Evolutionary conservation across 2,329 filamentous ascomycete genomes (phyloP).

Genomic region (Pseudocercospora vitis): DNA sequence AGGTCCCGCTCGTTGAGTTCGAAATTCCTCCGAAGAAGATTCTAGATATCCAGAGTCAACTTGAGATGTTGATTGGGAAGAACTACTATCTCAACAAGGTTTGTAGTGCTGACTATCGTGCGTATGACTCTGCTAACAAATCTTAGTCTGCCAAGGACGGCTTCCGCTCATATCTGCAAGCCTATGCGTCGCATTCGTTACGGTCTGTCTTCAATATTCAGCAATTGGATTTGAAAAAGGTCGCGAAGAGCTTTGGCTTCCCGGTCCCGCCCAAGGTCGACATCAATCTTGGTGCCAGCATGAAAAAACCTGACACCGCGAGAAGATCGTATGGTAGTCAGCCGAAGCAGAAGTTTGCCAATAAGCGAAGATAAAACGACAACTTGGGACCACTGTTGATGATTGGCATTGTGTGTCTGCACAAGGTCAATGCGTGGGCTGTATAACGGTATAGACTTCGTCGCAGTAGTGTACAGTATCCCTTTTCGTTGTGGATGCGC

Average conservation of each 20-base stretch:
- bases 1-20: conserved; percentile 92
- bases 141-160: conserved; percentile 64
- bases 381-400: background rate
- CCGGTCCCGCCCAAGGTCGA: conserved; percentile 74
- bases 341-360: conserved; percentile 56
- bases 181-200: conserved; percentile 83
- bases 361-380: conserved; percentile 11
- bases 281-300: conserved; percentile 72
- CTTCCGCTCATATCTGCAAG: conserved; percentile 88
- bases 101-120: conserved; percentile 26
- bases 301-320: conserved; percentile 72
- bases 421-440: background rate
- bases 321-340: conserved; percentile 76
- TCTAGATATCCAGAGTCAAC: conserved; percentile 72
- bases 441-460: background rate
- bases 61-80: conserved; percentile 89
- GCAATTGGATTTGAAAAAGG: conserved; percentile 78
- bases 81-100: conserved; percentile 97
- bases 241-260: conserved; percentile 84
- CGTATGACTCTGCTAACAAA: conserved; percentile 11
- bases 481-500: background rate
- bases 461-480: no score
- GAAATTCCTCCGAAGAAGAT: conserved; percentile 93
- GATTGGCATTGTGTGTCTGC: background rate
- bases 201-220: conserved; percentile 82